Base-by-base conservation (phyloP, 495 filamentous ascomycete species). In the Xylaria intraflava region DNA sequence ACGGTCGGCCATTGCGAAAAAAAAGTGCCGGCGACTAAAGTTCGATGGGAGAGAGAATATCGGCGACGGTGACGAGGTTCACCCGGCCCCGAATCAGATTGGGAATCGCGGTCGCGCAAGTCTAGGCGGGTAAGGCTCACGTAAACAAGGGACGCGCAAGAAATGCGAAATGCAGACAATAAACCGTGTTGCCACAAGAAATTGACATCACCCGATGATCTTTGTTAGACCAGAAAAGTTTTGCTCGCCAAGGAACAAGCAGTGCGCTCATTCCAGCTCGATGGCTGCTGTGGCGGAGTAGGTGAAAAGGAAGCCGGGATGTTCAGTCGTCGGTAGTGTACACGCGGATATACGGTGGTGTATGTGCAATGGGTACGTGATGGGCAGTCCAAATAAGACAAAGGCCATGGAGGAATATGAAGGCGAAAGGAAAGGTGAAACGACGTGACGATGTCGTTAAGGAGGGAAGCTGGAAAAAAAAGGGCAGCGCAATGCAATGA, bases 1-100 rank as follows among this genome's bases (percentile, higher is more conserved):
- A 52, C 66, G 67, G 45, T 71, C 65, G 14, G 72, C 65, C 73
- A 76, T 76, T 16, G 44, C 19, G 29, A 14, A 22, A 11, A 24
- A 20, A 1, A 11, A 10, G 10, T 27, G 23, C 9, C 14, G 24
- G 4, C 16, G 6, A 19, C 2, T 47, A 6, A 17, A 47, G 8
- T 8, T 33, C 2, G 31, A 33, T 20, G 24, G 29, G 11, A 22
- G 1, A 23, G 3, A 27, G 19, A 16, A 44, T 27, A 46, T 19
- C 29, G 16, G 43, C 2, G 23, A 22, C 3, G 17, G 16, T 20
- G n/a, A 14, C 9, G 27, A 46, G 19, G 24, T 36, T 46, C 35
- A 38, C 17, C 35, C 8, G 35, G 17, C 9, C 3, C 35, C 2
- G 35, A 11, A 1, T 9, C n/a, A 5, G 11, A 11, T 38, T n/a